phyloP scores from a whole-genome alignment of 2,329 filamentous ascomycete species.

The Juglanconis oblonga region DNA sequence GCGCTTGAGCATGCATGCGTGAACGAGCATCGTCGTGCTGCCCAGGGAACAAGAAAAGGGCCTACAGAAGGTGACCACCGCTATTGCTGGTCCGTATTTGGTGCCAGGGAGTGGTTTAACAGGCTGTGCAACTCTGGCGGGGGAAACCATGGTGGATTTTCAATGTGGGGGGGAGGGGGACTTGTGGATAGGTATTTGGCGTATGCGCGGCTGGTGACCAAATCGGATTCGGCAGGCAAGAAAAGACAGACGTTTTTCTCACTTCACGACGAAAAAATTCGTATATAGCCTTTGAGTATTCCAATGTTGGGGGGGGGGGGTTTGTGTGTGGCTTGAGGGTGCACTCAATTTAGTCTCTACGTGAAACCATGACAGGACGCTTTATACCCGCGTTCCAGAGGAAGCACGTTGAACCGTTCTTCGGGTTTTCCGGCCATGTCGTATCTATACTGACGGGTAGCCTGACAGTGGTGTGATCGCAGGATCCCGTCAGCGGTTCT shows the following conservation, averaged over 20 bases:
- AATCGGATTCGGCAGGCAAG: no score
- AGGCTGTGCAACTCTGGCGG: neutral
- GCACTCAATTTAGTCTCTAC: neutral
- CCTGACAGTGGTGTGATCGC: conserved; percentile 14
- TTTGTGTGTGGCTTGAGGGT: no score
- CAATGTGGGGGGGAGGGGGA: neutral
- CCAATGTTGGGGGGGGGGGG: no score
- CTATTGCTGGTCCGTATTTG: conserved; percentile 12
- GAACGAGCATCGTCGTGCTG: neutral
- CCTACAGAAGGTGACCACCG: conserved; percentile 4
- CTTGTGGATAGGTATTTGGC: no score
- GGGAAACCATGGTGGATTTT: neutral
- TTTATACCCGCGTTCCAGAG: conserved; percentile 5
- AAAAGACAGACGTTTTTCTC: no score
- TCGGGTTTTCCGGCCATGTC: neutral
- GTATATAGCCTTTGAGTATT: no score
- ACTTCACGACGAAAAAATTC: no score
- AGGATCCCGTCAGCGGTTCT: conserved; percentile 13
- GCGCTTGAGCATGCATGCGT: neutral
- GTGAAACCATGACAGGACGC: neutral
- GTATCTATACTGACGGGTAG: conserved; percentile 1
- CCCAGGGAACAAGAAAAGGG: neutral
- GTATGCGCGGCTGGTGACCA: no score
- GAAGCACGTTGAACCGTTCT: no score
- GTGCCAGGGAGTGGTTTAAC: conserved; percentile 12